A percentile compares a stretch with the other conserved stretches of the same genome.
Evolutionary conservation across 805 yeast genomes (phyloP).

Genomic region (Alloascoidea hylecoeti): DNA sequence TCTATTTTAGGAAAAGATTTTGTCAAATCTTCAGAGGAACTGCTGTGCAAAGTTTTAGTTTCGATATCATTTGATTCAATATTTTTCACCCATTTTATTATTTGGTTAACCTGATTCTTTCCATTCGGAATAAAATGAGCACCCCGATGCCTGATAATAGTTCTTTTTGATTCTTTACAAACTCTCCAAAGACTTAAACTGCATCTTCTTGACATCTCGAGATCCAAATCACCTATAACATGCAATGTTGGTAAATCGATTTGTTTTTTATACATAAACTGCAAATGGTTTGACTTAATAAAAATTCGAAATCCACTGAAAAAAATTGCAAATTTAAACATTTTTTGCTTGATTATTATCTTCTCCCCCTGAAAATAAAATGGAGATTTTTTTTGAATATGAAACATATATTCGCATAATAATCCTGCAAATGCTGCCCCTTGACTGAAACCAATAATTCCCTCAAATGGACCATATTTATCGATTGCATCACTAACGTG

Average conservation of each 20-base stretch:
- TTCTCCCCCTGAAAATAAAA: constrained; percentile 31
- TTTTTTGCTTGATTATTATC: constrained; percentile 24
- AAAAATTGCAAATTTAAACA: constrained; percentile 58
- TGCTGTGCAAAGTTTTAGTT: too few relatives aligned
- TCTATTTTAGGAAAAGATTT: too few relatives aligned
- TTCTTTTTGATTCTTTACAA: constrained; percentile 28
- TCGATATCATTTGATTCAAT: constrained; percentile 3
- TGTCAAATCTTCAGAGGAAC: too few relatives aligned
- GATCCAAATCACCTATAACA: constrained; percentile 76
- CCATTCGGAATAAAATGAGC: constrained; percentile 95
- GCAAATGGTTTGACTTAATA: constrained; percentile 13
- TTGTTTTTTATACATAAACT: constrained; percentile 16
- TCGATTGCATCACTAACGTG: constrained; percentile 39
- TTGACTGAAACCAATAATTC: constrained; percentile 84
- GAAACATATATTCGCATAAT: constrained; percentile 42
- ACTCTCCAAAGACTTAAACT: constrained; percentile 43
- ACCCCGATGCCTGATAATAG: constrained; percentile 71
- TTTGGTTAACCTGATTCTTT: constrained; percentile 28
- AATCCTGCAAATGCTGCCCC: constrained; percentile 84
- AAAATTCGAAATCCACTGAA: constrained; percentile 49
- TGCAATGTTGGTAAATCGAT: constrained; percentile 41
- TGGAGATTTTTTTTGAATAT: too few relatives aligned
- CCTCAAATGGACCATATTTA: constrained; percentile 72
- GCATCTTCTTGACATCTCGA: constrained; percentile 67
- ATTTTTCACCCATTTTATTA: constrained; percentile 14